Conservation (phyloP, 1,284 basidiomycete genomes). For the Dichomitus squalens region DNA sequence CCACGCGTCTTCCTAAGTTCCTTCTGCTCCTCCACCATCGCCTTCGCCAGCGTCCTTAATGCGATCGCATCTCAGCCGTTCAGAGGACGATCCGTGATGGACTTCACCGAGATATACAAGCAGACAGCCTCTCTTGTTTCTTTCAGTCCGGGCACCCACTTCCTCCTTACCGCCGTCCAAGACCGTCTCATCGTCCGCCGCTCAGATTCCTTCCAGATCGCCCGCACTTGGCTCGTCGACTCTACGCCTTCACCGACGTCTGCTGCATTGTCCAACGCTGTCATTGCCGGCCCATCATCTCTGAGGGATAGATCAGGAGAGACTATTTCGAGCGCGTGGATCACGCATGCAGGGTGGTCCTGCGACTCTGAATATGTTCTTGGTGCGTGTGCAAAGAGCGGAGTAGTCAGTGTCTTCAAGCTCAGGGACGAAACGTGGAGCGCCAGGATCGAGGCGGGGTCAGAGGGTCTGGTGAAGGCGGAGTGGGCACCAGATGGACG, state of each 20-base stretch:
- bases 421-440: slow-evolving; percentile 75
- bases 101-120: slow-evolving; percentile 82
- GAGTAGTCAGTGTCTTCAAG: slow-evolving; percentile 71
- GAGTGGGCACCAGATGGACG: slow-evolving; percentile 87
- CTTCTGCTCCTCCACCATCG: too few species aligned
- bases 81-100: too few species aligned
- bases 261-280: slow-evolving; percentile 29
- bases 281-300: slow-evolving; percentile 11
- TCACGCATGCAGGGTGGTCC: slow-evolving; percentile 82
- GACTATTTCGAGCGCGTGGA: slow-evolving; percentile 34
- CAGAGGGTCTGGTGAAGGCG: slow-evolving; percentile 81
- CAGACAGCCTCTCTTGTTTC: slow-evolving; percentile 66
- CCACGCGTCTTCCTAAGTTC: too few species aligned
- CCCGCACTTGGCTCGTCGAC: slow-evolving; percentile 70
- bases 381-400: slow-evolving; percentile 67
- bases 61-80: background rate
- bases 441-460: slow-evolving; percentile 72
- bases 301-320: slow-evolving; percentile 10
- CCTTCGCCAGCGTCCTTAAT: too few species aligned
- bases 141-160: slow-evolving; percentile 76
- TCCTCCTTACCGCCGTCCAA: slow-evolving; percentile 71
- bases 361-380: slow-evolving; percentile 82
- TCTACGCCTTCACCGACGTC: slow-evolving; percentile 47
- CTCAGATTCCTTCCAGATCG: slow-evolving; percentile 75
- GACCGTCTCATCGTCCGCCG: slow-evolving; percentile 75